A percentile compares a stretch with the other conserved stretches of the same genome.
Conservation (phyloP, 495 filamentous ascomycete genomes). For the Neurospora sp. region DNA sequence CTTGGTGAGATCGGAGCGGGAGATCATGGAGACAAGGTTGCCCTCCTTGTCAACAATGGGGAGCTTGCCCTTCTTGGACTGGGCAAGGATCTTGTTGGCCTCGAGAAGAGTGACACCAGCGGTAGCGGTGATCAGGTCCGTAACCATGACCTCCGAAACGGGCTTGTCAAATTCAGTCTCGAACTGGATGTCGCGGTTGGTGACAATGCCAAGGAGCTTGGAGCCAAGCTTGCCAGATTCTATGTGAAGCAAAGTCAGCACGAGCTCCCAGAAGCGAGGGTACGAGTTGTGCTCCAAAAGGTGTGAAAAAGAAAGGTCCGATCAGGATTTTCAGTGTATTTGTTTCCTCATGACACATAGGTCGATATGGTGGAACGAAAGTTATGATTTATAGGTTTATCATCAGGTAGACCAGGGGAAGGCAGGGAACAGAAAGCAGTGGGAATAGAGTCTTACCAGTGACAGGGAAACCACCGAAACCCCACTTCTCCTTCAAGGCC, state of each 20-base stretch:
- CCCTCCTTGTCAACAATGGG: conserved; percentile 82
- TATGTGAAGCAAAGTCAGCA: conserved; percentile 34
- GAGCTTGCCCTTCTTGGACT: conserved; percentile 98
- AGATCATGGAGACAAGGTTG: conserved; percentile 90
- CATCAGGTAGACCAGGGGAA: conserved; percentile 51
- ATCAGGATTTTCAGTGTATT: conserved; percentile 32
- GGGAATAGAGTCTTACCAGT: conserved; percentile 63
- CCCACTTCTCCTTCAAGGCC: conserved; percentile 92
- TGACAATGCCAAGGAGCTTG: conserved; percentile 93
- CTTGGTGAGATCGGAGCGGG: conserved; percentile 95
- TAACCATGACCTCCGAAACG: conserved; percentile 89
- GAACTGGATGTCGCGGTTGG: conserved; percentile 96
- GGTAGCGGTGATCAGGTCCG: conserved; percentile 83
- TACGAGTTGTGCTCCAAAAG: conserved; percentile 6
- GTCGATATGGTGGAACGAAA: conserved; percentile 99
- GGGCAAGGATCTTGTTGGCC: conserved; percentile 85
- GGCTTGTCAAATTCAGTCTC: conserved; percentile 60
- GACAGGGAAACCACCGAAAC: conserved; percentile 96
- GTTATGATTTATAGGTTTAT: conserved; percentile 68
- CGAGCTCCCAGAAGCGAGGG: conserved; percentile 5
- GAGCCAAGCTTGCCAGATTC: conserved; percentile 88
- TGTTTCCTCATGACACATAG: conserved; percentile 76
- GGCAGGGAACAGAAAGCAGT: conserved; percentile 11
- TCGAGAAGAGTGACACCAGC: conserved; percentile 75
- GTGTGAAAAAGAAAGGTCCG: conserved; percentile 30